Conservation (phyloP, 306 rosid species). For the Albizia julibrissin region DNA sequence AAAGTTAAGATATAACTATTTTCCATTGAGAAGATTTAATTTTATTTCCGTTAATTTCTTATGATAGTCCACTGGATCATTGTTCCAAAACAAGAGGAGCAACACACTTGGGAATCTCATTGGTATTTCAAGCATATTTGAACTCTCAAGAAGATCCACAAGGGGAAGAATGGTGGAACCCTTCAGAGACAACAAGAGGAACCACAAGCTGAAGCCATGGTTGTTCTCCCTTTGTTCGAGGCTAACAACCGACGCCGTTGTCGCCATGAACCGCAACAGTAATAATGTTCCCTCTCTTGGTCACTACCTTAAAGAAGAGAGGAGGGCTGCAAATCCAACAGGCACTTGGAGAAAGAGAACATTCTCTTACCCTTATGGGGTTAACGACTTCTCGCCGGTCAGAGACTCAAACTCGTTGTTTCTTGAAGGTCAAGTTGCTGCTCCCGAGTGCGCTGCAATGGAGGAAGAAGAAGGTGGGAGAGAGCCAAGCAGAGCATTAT, state of each 20-base stretch:
- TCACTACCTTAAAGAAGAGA: constrained; percentile 71
- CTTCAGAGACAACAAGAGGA: constrained; percentile 41
- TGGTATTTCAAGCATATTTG: constrained; percentile 52
- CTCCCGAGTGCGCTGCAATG: constrained; percentile 26
- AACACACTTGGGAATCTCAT: constrained; percentile 65
- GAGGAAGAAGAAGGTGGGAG: constrained; percentile 26
- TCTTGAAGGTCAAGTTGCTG: constrained; percentile 43
- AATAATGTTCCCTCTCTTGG: constrained; percentile 59
- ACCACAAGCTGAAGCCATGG: constrained; percentile 55
- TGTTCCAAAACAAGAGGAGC: constrained; percentile 63
- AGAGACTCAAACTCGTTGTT: constrained; percentile 38
- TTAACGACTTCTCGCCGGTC: constrained; percentile 39
- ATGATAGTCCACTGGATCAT: constrained; percentile 61
- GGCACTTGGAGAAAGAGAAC: constrained; percentile 37
- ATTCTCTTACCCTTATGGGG: constrained; percentile 34
- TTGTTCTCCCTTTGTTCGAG: constrained; percentile 62
- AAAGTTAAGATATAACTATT: background rate
- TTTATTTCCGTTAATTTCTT: background rate
- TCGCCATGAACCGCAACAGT: background rate
- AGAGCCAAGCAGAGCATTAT: constrained; percentile 31
- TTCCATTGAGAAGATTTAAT: background rate
- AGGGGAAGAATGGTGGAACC: constrained; percentile 47
- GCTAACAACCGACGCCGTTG: constrained; percentile 58
- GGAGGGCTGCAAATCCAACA: constrained; percentile 33
- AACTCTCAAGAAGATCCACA: constrained; percentile 60